Percentiles rank a stretch among this genome's conserved stretches.
phyloP scores from a whole-genome alignment of 345 rosid species.

The Rhizophora apiculata region DNA sequence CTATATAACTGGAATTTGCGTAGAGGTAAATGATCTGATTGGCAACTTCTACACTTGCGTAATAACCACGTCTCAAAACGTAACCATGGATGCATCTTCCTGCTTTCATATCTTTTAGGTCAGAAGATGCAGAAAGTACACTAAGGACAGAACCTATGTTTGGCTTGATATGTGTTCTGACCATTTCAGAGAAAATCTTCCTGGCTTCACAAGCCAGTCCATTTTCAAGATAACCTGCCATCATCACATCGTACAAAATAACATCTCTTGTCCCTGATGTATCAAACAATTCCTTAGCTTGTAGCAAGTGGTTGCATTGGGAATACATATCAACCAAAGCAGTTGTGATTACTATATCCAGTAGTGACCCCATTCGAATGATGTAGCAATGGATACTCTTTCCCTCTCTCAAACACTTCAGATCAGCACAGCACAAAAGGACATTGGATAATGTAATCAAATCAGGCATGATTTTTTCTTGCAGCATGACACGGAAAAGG shows the following conservation, averaged over 20 bases:
- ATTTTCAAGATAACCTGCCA: conserved; percentile 33
- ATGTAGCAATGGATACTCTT: conserved; percentile 36
- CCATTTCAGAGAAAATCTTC: conserved; percentile 27
- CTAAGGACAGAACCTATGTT: conserved; percentile 23
- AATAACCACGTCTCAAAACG: conserved; percentile 20
- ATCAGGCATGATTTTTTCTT: conserved; percentile 24
- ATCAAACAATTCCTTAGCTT: conserved; percentile 29
- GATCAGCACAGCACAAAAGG: conserved; percentile 31
- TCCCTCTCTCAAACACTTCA: conserved; percentile 25
- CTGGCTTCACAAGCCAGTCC: conserved; percentile 22
- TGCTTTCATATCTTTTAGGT: conserved; percentile 22
- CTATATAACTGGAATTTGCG: conserved; percentile 22
- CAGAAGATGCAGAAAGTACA: conserved; percentile 29
- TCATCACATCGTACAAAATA: conserved; percentile 30
- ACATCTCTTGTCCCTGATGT: conserved; percentile 26
- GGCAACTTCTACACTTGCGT: conserved; percentile 20
- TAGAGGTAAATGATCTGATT: conserved; percentile 33
- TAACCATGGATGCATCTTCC: conserved; percentile 33
- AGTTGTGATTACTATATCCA: conserved; percentile 31
- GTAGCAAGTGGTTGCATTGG: conserved; percentile 21
- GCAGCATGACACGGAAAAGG: conserved; percentile 19
- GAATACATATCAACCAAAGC: conserved; percentile 40
- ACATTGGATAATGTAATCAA: conserved; percentile 28
- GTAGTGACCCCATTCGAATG: conserved; percentile 21
- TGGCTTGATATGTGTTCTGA: conserved; percentile 19